Evolutionary conservation across 441 rosid species (phyloP).

Genomic region (Adansonia madagascariensis): DNA sequence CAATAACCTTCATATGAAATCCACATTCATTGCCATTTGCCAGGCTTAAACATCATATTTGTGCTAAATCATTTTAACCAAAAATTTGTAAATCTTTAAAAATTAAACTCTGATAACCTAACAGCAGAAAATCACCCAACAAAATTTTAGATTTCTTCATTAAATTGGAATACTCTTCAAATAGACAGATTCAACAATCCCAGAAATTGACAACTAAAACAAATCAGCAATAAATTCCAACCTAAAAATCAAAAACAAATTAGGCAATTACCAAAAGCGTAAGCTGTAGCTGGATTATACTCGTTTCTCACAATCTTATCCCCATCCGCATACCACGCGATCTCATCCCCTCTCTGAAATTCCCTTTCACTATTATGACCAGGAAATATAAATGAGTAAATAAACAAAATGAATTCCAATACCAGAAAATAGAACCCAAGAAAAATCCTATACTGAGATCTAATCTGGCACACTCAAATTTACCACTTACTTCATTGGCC

Average conservation of each 20-base stretch:
- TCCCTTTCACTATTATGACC: conserved; percentile 77
- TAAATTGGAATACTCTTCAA: conserved; percentile 4
- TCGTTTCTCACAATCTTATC: conserved; percentile 89
- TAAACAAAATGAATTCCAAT: conserved; percentile 22
- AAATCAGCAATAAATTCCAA: background rate
- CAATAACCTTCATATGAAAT: background rate
- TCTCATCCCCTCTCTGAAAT: conserved; percentile 94
- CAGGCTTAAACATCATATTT: background rate
- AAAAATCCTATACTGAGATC: conserved; percentile 49
- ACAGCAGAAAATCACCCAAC: background rate
- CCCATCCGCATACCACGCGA: conserved; percentile 95
- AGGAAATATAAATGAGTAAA: conserved; percentile 25
- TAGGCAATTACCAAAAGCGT: conserved; percentile 74
- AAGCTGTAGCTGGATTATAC: conserved; percentile 83
- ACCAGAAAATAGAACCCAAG: conserved; percentile 17
- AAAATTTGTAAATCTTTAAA: background rate
- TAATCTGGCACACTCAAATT: conserved; percentile 58
- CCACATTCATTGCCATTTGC: background rate
- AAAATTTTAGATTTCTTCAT: background rate
- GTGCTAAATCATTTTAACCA: conserved; percentile 13
- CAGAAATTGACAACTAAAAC: conserved; percentile 3
- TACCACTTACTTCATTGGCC: conserved; percentile 82
- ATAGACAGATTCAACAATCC: conserved; percentile 9
- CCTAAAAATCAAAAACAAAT: background rate
- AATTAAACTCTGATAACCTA: background rate